Base-by-base conservation (phyloP, 2,329 filamentous ascomycete genomes). In the Bisporella sp. region DNA sequence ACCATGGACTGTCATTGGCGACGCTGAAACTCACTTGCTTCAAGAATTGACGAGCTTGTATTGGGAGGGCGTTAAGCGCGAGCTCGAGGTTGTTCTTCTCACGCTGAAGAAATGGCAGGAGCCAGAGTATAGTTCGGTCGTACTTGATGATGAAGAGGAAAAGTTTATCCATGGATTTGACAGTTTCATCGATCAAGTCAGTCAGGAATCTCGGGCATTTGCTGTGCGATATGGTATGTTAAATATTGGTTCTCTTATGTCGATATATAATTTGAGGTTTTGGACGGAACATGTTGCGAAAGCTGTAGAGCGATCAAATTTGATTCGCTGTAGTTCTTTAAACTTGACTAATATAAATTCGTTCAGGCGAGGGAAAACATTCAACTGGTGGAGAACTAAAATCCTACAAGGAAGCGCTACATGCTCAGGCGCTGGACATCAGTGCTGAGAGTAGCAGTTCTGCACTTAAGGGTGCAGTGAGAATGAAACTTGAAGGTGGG, bases 161-260 rank as follows among this genome's bases (percentile, higher is more conserved):
- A 47, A 59, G 29, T 50, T 60, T 31, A 59, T 71, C 5, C 61
- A 70, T 50, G 69, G 68, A 6, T 71, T 65, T 46, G 68, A 71
- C 41, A 69, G 68, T 0, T 71, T 71, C 45, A 45, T 71, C 5
- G 64, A 69, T 35, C 64, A 69, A 31, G 65, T 71, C 32, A 65
- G 56, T 48, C 52, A 68, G 7, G 58, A 58, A 8, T 59, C 63
- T 4, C 58, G 63, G 3, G 56, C 58, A 12, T 66, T 69, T 45
- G 49, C 49, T 39, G 35, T 8, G 8, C 35, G n/a, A n/a, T 8
- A 8, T 39, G n/a, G 35, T 8, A 39, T 39, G 35, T 8, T 39
- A n/a, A 39, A 39, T 8, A n/a, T 39, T 39, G 35, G n/a, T 8
- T n/a, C 8, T 39, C 35, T 8, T n/a, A 8, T n/a, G n/a, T n/a